These are phyloP conservation scores for Neoboletus brunneissimus DNA, from an alignment of 768 basidiomycete species.

Conservation along the genomic window DNA sequence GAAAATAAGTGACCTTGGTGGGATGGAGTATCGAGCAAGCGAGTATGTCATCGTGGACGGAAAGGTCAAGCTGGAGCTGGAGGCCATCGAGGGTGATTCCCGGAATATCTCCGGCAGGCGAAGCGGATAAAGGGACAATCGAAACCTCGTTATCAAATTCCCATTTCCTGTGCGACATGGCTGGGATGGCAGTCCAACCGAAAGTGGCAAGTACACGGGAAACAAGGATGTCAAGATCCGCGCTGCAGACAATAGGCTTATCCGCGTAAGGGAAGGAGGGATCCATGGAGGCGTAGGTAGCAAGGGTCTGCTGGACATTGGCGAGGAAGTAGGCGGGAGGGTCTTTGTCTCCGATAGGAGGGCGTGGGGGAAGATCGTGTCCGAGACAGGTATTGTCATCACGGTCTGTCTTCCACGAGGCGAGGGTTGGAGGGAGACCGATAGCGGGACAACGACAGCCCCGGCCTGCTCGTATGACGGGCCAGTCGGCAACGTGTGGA, in stretches of 20 bases:
- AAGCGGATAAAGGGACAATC: conserved; percentile 18
- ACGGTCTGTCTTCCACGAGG: conserved; percentile 8
- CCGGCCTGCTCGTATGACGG: conserved; percentile 42
- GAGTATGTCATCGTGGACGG: conserved; percentile 24
- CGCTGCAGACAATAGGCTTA: conserved; percentile 12
- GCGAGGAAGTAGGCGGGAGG: conserved; percentile 31
- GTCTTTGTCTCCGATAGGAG: conserved; percentile 29
- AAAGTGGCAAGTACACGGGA: conserved; percentile 40
- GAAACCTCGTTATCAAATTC: conserved; percentile 28
- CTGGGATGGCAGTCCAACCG: conserved; percentile 34
- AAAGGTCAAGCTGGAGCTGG: conserved; percentile 28
- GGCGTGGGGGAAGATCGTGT: conserved; percentile 30
- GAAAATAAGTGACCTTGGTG: conserved; percentile 26
- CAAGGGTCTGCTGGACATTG: conserved; percentile 46
- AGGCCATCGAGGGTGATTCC: conserved; percentile 17
- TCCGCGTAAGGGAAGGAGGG: conserved; percentile 29
- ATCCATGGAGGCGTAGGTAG: conserved; percentile 44
- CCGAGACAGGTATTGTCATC: conserved; percentile 12
- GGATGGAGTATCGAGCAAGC: conserved; percentile 24
- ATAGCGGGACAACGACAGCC: conserved; percentile 44
- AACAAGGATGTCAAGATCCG: conserved; percentile 46
- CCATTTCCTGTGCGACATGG: conserved; percentile 22
- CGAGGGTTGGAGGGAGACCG: conserved; percentile 11
- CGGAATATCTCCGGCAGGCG: not conserved
- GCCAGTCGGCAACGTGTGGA: conserved; percentile 51